Percentiles rank a stretch among this genome's conserved stretches.
Conservation (phyloP, 768 basidiomycete species). For the Tylopilus vinaceipallidus region DNA sequence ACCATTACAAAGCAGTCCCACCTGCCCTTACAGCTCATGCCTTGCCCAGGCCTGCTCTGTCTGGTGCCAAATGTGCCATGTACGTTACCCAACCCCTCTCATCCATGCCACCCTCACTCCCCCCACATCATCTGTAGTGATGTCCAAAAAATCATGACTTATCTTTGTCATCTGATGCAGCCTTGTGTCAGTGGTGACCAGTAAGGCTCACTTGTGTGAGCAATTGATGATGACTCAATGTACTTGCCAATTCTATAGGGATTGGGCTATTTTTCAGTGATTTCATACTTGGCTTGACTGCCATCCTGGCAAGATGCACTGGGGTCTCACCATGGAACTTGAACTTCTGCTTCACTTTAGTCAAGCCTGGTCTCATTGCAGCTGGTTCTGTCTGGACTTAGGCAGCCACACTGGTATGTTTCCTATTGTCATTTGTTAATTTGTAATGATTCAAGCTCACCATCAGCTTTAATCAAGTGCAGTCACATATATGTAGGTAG, state of each 20-base stretch:
- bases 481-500: slow-evolving; percentile 81
- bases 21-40: no score
- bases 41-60: no score
- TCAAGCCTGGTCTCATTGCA: slow-evolving; percentile 91
- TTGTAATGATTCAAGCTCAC: background rate
- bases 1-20: no score
- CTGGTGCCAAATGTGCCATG: no score
- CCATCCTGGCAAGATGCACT: slow-evolving; percentile 82
- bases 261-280: slow-evolving; percentile 87
- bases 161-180: no score
- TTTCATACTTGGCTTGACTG: slow-evolving; percentile 77
- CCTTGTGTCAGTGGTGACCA: no score
- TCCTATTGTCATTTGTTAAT: background rate
- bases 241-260: slow-evolving; percentile 40
- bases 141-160: no score
- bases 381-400: slow-evolving; percentile 93
- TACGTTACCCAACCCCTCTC: no score
- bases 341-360: slow-evolving; percentile 73
- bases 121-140: no score
- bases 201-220: background rate
- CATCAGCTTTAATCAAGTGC: slow-evolving; percentile 73
- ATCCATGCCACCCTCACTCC: no score
- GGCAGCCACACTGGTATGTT: slow-evolving; percentile 67
- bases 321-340: slow-evolving; percentile 73
- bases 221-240: background rate